phyloP scores from a whole-genome alignment of 768 basidiomycete species.

The Gymnopilus dilepis region DNA sequence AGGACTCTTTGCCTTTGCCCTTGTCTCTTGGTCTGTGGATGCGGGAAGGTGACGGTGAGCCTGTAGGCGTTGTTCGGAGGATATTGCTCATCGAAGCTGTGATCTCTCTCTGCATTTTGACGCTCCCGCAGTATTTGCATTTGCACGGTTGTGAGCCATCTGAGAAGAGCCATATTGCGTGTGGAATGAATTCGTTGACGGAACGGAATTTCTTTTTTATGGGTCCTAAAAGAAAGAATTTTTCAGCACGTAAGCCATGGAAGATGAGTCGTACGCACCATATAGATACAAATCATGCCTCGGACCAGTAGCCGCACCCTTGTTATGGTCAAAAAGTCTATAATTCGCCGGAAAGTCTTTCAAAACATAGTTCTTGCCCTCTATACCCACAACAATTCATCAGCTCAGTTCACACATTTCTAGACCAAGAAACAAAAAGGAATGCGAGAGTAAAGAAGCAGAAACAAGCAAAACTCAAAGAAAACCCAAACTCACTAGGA shows the following conservation, averaged over 20 bases:
- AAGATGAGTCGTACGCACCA: conserved; percentile 45
- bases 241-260: background rate
- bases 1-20: conserved; percentile 27
- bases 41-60: conserved; percentile 26
- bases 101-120: conserved; percentile 71
- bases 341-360: conserved; percentile 71
- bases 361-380: conserved; percentile 61
- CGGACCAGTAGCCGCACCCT: conserved; percentile 53
- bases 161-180: conserved; percentile 78
- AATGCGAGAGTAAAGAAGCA: no score
- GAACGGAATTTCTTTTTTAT: conserved; percentile 69
- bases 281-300: conserved; percentile 82
- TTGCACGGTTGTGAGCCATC: conserved; percentile 60
- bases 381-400: conserved; percentile 35
- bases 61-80: conserved; percentile 30
- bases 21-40: conserved; percentile 30
- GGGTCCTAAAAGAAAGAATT: conserved; percentile 44
- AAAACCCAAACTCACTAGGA: conserved; percentile 46
- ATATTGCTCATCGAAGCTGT: conserved; percentile 55
- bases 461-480: no score
- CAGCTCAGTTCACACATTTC: no score
- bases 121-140: conserved; percentile 81
- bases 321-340: conserved; percentile 75
- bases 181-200: conserved; percentile 84
- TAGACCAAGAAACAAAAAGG: no score